Conservation (phyloP, 805 yeast species). For the Helenozyma baotianmanensis region DNA sequence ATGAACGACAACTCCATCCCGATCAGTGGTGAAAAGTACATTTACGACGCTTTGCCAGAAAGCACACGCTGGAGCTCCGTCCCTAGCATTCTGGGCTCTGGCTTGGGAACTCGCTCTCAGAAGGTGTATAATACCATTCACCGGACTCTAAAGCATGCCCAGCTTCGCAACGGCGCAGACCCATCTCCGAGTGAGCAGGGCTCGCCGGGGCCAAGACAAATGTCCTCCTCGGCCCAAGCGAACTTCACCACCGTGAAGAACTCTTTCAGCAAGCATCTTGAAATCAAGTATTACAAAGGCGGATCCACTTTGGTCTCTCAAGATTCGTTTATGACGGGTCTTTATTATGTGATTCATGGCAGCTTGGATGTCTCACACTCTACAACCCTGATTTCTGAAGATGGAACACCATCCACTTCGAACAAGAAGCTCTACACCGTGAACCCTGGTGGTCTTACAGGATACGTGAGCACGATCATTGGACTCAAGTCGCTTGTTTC, state of each 20-base stretch:
- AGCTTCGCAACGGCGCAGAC: no score
- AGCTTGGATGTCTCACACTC: conserved; percentile 48
- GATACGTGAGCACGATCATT: conserved; percentile 75
- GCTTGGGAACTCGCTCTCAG: conserved; percentile 6
- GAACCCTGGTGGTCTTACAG: conserved; percentile 77
- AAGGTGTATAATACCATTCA: conserved; percentile 31
- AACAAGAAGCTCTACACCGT: conserved; percentile 50
- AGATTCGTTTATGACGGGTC: conserved; percentile 64
- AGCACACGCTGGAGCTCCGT: conserved; percentile 10
- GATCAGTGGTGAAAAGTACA: conserved; percentile 9
- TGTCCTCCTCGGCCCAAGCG: conserved; percentile 10
- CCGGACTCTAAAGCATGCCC: conserved; percentile 4
- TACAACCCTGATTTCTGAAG: conserved; percentile 3
- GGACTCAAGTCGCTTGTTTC: conserved; percentile 77
- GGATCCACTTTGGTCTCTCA: conserved; percentile 59
- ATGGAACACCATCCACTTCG: background rate
- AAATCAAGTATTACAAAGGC: conserved; percentile 48
- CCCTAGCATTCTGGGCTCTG: conserved; percentile 3
- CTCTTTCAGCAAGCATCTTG: conserved; percentile 57
- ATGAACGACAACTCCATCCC: conserved; percentile 13
- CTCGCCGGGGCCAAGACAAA: background rate
- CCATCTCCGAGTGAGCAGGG: no score
- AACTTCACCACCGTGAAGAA: conserved; percentile 49
- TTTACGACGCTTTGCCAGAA: conserved; percentile 18
- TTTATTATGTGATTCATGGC: conserved; percentile 80